Conservation (phyloP, 1,284 basidiomycete species). For the Puccinia novopanici region DNA sequence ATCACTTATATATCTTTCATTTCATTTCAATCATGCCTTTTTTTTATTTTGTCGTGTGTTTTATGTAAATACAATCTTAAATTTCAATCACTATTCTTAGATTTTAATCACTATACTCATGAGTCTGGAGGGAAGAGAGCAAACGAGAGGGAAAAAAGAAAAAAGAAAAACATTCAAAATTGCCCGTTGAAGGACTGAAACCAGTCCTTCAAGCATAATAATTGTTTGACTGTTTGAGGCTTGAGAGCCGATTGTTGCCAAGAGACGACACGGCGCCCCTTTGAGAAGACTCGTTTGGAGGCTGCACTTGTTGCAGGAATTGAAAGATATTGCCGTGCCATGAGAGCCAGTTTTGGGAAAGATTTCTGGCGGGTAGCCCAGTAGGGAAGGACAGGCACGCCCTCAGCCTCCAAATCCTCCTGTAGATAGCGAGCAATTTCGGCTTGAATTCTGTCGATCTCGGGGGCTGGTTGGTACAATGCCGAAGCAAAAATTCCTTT, state of each 20-base stretch:
- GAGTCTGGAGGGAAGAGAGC: too few relatives aligned
- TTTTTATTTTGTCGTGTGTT: too few relatives aligned
- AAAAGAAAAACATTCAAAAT: too few relatives aligned
- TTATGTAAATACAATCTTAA: too few relatives aligned
- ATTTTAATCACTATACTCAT: too few relatives aligned
- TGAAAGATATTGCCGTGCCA: neutral
- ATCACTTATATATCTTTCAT: too few relatives aligned
- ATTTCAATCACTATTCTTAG: too few relatives aligned
- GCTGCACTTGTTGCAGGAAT: conserved; percentile 23
- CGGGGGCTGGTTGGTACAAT: neutral
- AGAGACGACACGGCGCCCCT: neutral
- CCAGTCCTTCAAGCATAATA: conserved; percentile 17
- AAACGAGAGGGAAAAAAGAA: too few relatives aligned
- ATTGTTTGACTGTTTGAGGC: neutral
- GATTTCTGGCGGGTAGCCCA: neutral
- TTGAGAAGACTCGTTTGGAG: conserved; percentile 7
- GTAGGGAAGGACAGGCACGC: neutral
- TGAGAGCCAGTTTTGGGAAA: neutral
- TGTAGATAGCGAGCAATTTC: neutral
- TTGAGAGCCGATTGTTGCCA: neutral
- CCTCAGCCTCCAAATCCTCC: neutral
- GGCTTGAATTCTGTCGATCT: neutral
- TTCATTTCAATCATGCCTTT: too few relatives aligned
- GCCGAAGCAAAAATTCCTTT: neutral
- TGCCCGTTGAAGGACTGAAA: neutral